phyloP scores from a whole-genome alignment of 768 basidiomycete genomes.

The Epithele typhae region DNA sequence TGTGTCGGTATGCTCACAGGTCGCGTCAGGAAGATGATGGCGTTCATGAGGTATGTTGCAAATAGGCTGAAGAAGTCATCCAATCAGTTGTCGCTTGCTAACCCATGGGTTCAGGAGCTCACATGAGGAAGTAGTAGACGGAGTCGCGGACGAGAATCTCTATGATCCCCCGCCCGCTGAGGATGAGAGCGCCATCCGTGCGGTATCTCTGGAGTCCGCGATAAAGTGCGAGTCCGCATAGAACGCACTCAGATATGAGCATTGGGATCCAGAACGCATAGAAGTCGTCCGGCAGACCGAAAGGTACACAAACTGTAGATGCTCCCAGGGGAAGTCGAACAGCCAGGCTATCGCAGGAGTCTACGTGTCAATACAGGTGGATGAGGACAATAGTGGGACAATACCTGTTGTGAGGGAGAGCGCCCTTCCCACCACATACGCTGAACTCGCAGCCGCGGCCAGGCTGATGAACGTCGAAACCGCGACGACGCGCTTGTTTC shows the following conservation, averaged over 20 bases:
- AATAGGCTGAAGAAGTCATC: constrained; percentile 38
- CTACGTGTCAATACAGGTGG: not conserved
- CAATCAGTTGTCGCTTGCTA: not conserved
- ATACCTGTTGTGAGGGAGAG: constrained; percentile 39
- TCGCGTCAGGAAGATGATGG: constrained; percentile 24
- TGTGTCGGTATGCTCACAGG: constrained; percentile 11
- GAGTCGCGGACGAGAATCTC: constrained; percentile 52
- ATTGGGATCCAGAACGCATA: constrained; percentile 61
- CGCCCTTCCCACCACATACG: constrained; percentile 44
- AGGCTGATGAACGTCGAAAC: constrained; percentile 42
- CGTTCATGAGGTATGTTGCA: constrained; percentile 49
- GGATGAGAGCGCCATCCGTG: constrained; percentile 29
- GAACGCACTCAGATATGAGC: constrained; percentile 47
- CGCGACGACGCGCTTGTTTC: constrained; percentile 46
- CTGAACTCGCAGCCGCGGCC: constrained; percentile 34
- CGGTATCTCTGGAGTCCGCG: constrained; percentile 45
- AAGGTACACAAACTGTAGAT: constrained; percentile 40
- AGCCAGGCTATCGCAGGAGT: not conserved
- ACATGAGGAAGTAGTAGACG: constrained; percentile 54
- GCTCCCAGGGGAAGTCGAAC: constrained; percentile 3
- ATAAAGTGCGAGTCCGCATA: constrained; percentile 47
- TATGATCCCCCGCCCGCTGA: constrained; percentile 41
- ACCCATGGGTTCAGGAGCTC: constrained; percentile 19
- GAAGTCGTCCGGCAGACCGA: constrained; percentile 36
- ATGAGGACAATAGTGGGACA: constrained; percentile 2